Evolutionary conservation across 371 early-diverging fungal species (phyloP), one percentile per base, ranked within the genome.

Genomic region (Rhizopus microsporus): DNA sequence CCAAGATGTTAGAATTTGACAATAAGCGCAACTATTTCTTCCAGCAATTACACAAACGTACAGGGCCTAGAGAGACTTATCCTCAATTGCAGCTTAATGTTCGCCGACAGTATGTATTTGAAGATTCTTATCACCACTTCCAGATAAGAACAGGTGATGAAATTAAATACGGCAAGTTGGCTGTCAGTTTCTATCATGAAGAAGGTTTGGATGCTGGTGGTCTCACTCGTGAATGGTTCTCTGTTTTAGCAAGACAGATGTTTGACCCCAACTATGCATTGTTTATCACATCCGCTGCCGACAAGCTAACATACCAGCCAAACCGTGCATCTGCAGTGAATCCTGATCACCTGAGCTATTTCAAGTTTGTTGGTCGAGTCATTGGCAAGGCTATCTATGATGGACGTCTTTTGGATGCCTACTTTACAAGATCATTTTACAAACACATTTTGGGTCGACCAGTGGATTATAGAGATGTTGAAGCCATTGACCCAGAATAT

Each of bases 191-290:
- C 80, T 79, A 90, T 50, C 93, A 94, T 16, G 99, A 99, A 75
- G 98, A 98, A 66, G 99, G 99, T 46, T 91, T 97, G 0, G 99
- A 99, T 82, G 97, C 92, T 29, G 99, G 99, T 47, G 99, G 99
- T 45, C 91, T 99, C 5, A 92, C 97, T 3, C 87, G 99, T 56
- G 99, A 99, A 78, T 99, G 98, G 98, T 97, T 95, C 83, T 89
- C 90, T 54, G 96, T 92, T 8, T 83, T 99, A 9, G 91, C 98
- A 5, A 82, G 95, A 45, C 96, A 97, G 72, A 97, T 98, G 95
- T 96, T 99, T 78, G 95, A 99, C 72, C 99, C 99, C 7, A 91
- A 98, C 74, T 97, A 98, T 71, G 99, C 97, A 7, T 80, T 99
- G 45, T 99, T 99, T 83, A 91, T 87, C 63, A 92, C 95, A 2